phyloP scores from a whole-genome alignment of 331 rosid genomes.

The Cydonia oblonga region DNA sequence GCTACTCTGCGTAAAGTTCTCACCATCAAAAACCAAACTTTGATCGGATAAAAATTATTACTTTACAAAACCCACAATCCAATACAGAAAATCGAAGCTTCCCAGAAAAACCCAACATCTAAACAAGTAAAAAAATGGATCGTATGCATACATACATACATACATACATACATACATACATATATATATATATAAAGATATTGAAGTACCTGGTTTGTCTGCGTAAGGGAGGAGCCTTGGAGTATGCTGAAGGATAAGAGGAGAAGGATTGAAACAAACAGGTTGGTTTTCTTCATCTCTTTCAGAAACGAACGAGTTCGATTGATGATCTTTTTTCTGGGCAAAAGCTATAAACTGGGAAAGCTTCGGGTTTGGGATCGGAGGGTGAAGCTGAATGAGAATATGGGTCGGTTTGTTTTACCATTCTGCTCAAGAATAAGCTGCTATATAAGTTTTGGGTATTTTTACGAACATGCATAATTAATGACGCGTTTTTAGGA shows the following conservation, averaged over 20 bases:
- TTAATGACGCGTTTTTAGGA: too few species aligned
- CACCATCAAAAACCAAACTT: background rate
- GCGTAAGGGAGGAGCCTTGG: conserved; percentile 20
- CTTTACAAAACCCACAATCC: conserved; percentile 5
- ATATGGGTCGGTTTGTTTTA: background rate
- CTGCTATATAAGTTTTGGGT: background rate
- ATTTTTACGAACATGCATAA: too few species aligned
- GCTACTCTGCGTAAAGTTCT: background rate
- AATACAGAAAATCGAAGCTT: conserved; percentile 7
- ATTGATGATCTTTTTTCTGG: background rate
- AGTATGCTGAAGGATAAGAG: conserved; percentile 14
- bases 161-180: background rate
- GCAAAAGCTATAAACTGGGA: background rate
- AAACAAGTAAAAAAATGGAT: background rate
- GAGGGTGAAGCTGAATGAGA: background rate
- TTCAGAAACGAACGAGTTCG: background rate
- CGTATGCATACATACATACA: background rate
- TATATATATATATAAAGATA: background rate
- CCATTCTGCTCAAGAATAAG: background rate
- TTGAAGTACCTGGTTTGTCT: conserved; percentile 28
- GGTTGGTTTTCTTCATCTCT: conserved; percentile 31
- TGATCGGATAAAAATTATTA: background rate
- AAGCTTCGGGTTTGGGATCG: background rate
- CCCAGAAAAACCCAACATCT: background rate
- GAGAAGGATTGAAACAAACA: conserved; percentile 12